Conservation (phyloP, 2,329 filamentous ascomycete species). For the Aschersonia sp. region DNA sequence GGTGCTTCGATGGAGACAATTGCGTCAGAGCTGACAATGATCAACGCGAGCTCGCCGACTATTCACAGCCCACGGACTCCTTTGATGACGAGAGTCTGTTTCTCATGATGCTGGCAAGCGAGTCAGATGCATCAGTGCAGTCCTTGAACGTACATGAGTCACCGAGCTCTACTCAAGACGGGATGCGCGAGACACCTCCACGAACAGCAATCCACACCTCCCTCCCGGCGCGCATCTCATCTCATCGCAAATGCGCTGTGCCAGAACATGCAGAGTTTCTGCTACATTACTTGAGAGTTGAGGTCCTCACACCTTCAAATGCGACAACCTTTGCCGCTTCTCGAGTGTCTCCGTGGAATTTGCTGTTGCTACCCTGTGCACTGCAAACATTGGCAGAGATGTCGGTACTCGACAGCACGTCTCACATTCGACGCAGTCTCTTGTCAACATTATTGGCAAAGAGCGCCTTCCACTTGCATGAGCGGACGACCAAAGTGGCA, state of each 20-base stretch:
- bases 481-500: constrained; percentile 4
- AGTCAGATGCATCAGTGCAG: no score
- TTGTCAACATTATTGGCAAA: constrained; percentile 25
- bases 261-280: constrained; percentile 3
- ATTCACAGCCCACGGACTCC: background rate
- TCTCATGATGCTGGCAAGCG: no score
- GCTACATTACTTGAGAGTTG: constrained; percentile 14
- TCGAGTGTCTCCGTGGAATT: constrained; percentile 25
- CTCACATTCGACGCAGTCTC: constrained; percentile 20
- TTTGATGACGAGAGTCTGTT: background rate
- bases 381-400: constrained; percentile 26
- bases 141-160: no score
- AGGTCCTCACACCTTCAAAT: constrained; percentile 12
- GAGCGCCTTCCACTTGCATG: constrained; percentile 24
- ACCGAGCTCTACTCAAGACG: no score
- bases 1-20: background rate
- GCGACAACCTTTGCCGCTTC: constrained; percentile 10
- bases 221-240: background rate
- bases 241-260: background rate
- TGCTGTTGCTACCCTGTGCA: constrained; percentile 24
- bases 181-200: background rate
- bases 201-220: background rate
- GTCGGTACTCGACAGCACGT: constrained; percentile 22
- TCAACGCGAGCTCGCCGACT: background rate
- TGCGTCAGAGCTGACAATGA: background rate